phyloP scores from a whole-genome alignment of 2,329 filamentous ascomycete species.

The Aspergillus ruber region DNA sequence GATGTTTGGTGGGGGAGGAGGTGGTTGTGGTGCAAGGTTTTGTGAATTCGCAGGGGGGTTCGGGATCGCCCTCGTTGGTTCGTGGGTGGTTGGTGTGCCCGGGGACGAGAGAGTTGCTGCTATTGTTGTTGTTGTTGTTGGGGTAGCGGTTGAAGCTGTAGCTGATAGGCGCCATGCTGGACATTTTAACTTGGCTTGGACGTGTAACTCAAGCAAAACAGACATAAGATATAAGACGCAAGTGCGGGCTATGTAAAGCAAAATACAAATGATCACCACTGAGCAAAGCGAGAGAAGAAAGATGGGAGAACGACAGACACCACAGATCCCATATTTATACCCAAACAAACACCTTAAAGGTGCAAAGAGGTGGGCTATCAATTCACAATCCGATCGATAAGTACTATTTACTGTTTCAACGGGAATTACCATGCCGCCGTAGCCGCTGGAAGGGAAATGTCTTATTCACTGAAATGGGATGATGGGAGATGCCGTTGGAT shows the following conservation, averaged over 20 bases:
- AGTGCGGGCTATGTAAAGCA: neutral
- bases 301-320: neutral
- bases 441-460: too few species aligned
- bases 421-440: too few species aligned
- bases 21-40: conserved; percentile 5
- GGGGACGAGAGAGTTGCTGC: neutral
- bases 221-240: neutral
- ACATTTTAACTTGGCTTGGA: neutral
- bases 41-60: conserved; percentile 10
- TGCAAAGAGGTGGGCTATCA: too few species aligned
- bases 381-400: too few species aligned
- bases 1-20: conserved; percentile 28
- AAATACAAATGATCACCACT: neutral
- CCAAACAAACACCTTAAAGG: too few species aligned
- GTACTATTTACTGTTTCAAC: too few species aligned
- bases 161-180: too few species aligned
- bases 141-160: neutral
- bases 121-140: neutral
- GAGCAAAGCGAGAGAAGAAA: neutral
- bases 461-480: too few species aligned
- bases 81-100: neutral
- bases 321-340: too few species aligned
- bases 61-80: neutral
- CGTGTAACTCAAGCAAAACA: too few species aligned
- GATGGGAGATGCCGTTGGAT: too few species aligned